phyloP scores from a whole-genome alignment of 164 flowering plant genomes.

The Houttuynia cordata region DNA sequence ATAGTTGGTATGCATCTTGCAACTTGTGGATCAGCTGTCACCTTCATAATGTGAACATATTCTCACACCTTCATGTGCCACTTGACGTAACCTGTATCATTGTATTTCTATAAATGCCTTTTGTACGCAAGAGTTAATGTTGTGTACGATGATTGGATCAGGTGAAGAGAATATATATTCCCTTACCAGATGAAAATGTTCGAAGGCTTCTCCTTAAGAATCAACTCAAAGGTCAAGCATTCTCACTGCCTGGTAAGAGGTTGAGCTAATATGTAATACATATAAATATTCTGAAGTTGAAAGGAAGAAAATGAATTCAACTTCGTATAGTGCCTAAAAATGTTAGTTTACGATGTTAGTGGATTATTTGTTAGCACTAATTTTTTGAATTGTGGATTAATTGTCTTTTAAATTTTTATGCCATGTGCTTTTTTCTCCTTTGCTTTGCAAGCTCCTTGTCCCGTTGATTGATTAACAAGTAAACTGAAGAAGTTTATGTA shows the following conservation, averaged over 20 bases:
- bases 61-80: not conserved
- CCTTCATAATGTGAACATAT: not conserved
- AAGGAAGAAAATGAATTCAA: not conserved
- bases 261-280: not conserved
- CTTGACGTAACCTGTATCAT: not conserved
- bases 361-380: not conserved
- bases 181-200: conserved; percentile 77
- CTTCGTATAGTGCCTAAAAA: not conserved
- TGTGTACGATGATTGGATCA: conserved; percentile 12
- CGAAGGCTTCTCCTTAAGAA: conserved; percentile 62
- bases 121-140: too few relatives aligned
- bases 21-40: not conserved
- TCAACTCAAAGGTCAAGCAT: conserved; percentile 81
- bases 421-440: not conserved
- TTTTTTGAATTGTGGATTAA: not conserved
- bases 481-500: not conserved
- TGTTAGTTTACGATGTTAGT: not conserved
- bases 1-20: not conserved
- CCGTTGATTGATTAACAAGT: not conserved
- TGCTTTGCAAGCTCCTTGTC: not conserved
- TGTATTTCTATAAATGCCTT: not conserved
- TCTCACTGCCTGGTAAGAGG: conserved; percentile 73
- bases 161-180: conserved; percentile 94
- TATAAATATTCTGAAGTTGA: not conserved
- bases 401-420: not conserved